Conservation (phyloP, 2,329 filamentous ascomycete genomes). For the Hawksworthiomyces lignivorus region DNA sequence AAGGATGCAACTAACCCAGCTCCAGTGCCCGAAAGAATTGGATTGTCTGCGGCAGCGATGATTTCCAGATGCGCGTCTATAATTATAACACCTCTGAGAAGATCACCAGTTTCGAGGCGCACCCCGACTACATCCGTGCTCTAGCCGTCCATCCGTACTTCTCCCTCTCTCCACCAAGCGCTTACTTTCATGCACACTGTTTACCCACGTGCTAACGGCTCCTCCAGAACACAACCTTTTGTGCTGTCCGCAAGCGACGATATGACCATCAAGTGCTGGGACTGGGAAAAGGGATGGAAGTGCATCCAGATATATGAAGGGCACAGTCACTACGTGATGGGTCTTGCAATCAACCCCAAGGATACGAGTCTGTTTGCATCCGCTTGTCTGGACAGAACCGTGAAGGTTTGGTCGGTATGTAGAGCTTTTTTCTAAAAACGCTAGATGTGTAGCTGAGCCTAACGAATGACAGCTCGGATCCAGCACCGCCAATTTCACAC, state of each 20-base stretch:
- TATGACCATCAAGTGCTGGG: constrained; percentile 98
- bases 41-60: constrained; percentile 92
- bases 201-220: constrained; percentile 1
- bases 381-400: constrained; percentile 89
- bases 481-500: constrained; percentile 87
- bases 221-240: constrained; percentile 66
- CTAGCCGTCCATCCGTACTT: constrained; percentile 76
- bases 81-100: constrained; percentile 99
- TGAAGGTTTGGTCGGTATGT: constrained; percentile 47
- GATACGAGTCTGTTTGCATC: constrained; percentile 89
- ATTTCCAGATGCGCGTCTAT: constrained; percentile 52
- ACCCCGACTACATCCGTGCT: constrained; percentile 96
- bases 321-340: constrained; percentile 92
- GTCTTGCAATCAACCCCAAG: constrained; percentile 93
- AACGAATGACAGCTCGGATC: constrained; percentile 63
- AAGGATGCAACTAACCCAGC: too few relatives aligned
- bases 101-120: constrained; percentile 93
- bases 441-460: constrained; percentile 35
- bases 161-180: not conserved
- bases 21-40: constrained; percentile 88
- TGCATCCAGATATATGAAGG: constrained; percentile 94
- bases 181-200: too few relatives aligned
- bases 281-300: constrained; percentile 98
- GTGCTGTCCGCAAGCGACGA: constrained; percentile 95
- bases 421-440: not conserved